Evolutionary conservation across 1,284 basidiomycete species (phyloP), one percentile per base, ranked within the genome.

Genomic region (Polyporus tsugae): DNA sequence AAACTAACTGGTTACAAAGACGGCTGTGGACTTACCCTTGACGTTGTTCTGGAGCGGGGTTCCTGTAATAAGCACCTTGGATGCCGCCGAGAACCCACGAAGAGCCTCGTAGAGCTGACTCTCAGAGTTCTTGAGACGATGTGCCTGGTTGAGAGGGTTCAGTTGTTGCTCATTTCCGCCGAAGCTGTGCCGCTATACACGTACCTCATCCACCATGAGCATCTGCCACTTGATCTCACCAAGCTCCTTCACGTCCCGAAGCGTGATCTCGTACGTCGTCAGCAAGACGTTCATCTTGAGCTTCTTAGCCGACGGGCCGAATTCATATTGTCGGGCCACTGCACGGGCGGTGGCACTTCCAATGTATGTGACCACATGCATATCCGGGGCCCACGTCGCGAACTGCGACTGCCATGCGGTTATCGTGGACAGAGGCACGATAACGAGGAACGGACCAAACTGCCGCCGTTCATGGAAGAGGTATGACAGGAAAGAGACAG

Each of bases 31-130:
- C 86, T 66, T 75, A 95, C 95, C 95, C 84, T 97, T 98, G 77
- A 99, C 97, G 78, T 98, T 99, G 85, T 99, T 99, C 81, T 99
- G 98, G 65, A 99, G 84, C 22, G 98, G 98, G 3, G 98, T 99
- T 41, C 98, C 98, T 0, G 98, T 99, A 81, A 99, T 99, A 74
- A 99, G 89, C 65, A 99, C 86, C 82, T 98, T 97, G 64, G 94
- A 96, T 2, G 93, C 93, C 55, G 95, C 93, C 64, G 91, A 89
- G 85, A 99, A 99, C 71, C 92, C 90, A 78, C 90, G 87, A 65
- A 99, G 85, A 6, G 96, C 96, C 78, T 99, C 96, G 81, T 99
- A 99, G 59, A 99, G 83, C 82, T 99, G 97, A 74, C 95, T 95
- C 80, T 99, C 97, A 65, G 95, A 95, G 82, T 99, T 99, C 85